These are phyloP conservation scores for Diaporthe destruens DNA, from an alignment of 2,329 filamentous ascomycete genomes.

Conservation along the genomic window DNA sequence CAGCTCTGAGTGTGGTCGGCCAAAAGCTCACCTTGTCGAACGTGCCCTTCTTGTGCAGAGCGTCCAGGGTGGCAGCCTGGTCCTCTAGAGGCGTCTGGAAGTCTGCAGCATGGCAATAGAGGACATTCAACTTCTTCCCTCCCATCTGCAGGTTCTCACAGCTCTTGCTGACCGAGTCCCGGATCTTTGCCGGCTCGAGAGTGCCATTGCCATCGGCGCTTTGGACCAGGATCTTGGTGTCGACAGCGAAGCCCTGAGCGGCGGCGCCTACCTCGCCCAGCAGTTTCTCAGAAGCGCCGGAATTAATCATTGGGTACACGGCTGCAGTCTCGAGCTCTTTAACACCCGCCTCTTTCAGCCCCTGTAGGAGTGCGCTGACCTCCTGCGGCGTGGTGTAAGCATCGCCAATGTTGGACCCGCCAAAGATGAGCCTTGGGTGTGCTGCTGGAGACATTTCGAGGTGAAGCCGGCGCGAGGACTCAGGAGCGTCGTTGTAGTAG, in stretches of 20 bases:
- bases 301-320: constrained; percentile 37
- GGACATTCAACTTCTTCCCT: constrained; percentile 30
- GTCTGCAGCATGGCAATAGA: constrained; percentile 39
- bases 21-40: constrained; percentile 3
- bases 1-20: background rate
- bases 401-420: constrained; percentile 12
- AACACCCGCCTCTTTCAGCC: background rate
- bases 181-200: constrained; percentile 36
- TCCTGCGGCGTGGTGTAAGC: constrained; percentile 1
- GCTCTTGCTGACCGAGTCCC: constrained; percentile 38
- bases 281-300: constrained; percentile 40
- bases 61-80: constrained; percentile 36
- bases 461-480: background rate
- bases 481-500: background rate
- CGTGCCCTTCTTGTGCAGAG: constrained; percentile 33
- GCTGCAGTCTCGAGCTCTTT: constrained; percentile 32
- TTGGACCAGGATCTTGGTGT: constrained; percentile 41
- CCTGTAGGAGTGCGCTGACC: background rate
- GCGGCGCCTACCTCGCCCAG: constrained; percentile 37
- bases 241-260: constrained; percentile 39
- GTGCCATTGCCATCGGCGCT: constrained; percentile 27
- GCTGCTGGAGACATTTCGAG: background rate
- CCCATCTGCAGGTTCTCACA: constrained; percentile 28
- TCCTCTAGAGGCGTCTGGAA: constrained; percentile 33
- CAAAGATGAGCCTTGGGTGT: constrained; percentile 13